phyloP scores from a whole-genome alignment of 768 basidiomycete species.

The Ephemerocybe angulata region DNA sequence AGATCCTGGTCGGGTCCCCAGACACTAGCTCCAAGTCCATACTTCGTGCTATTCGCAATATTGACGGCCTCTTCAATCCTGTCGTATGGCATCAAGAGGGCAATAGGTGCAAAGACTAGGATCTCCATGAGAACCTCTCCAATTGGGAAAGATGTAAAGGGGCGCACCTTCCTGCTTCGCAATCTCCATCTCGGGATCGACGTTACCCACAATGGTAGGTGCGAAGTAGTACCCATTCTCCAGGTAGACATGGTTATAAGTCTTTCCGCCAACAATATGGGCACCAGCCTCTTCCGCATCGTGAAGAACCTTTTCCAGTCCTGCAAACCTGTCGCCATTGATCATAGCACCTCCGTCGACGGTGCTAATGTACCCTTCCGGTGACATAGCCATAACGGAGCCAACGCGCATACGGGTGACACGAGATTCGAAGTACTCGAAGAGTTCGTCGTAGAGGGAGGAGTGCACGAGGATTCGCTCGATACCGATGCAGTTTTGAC shows the following conservation, averaged over 20 bases:
- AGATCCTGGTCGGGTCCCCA: constrained; percentile 83
- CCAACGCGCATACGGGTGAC: constrained; percentile 71
- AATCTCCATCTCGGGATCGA: constrained; percentile 65
- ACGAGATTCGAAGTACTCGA: constrained; percentile 59
- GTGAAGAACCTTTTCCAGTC: constrained; percentile 64
- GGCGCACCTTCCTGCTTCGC: constrained; percentile 75
- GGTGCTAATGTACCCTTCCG: constrained; percentile 65
- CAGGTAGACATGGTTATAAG: constrained; percentile 62
- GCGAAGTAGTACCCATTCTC: constrained; percentile 78
- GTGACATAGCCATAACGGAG: constrained; percentile 62
- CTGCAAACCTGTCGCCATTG: constrained; percentile 62
- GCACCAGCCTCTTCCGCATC: constrained; percentile 72
- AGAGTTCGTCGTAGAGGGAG: constrained; percentile 72
- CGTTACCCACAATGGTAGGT: constrained; percentile 84
- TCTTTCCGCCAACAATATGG: constrained; percentile 58
- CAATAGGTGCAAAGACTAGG: constrained; percentile 90
- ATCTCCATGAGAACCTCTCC: not conserved
- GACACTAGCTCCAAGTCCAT: constrained; percentile 90
- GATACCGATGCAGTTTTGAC: constrained; percentile 97
- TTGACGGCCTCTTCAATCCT: constrained; percentile 80
- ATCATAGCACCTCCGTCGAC: constrained; percentile 92
- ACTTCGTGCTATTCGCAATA: constrained; percentile 84
- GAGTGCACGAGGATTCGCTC: constrained; percentile 88
- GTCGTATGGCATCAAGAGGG: constrained; percentile 81
- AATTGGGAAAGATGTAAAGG: not conserved